Base-by-base conservation (phyloP, 1,284 basidiomycete genomes). In the Cutaneotrichosporon sp. region DNA sequence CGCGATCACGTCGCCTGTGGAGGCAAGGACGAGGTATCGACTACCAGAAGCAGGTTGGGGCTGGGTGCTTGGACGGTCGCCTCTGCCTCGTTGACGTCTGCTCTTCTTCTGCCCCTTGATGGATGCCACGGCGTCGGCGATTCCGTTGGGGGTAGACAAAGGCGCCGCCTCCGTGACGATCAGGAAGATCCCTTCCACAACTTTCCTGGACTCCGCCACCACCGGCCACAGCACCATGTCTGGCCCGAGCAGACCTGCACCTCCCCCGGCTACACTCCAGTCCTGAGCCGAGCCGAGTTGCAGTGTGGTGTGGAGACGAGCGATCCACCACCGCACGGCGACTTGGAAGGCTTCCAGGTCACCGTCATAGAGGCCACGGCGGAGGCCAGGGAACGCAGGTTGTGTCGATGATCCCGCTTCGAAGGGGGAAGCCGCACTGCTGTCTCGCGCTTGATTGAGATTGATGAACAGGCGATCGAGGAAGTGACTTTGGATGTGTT, bases 251-350 rank as follows among this genome's bases (percentile, higher is more conserved):
- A 72, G 31, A 0, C 67, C 72, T 45, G 42, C 42, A 4, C 55
- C 66, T 16, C 24, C 31, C 0, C 61, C 72, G 2, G 56, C n/a
- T 2, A 46, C 54, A 46, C 66, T 70, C 72, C 69, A 72, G 8
- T 59, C 66, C 52, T 70, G 59, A 2, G 65, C 69, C 13, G 53
- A 59, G 3, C 71, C 72, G 22, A 68, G 50, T 20, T 67, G 63
- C 18, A 71, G 46, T 20, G 59, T 25, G n/a, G 66, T 65, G 43
- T 72, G 68, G 3, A 72, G 54, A 16, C 73, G 62, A 1, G 66
- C 58, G 27, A 73, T 55, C 65, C 70, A 75, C 59, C 72, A 77
- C 6, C 74, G 66, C 18, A 72, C 5, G 9, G 69, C 67, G 5
- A 69, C 65, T 6, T 33, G n/a, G 47, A 74, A 71, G 0, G 42